Base-by-base conservation (phyloP, 148 eudicot genomes). In the Pouteria glomerata region DNA sequence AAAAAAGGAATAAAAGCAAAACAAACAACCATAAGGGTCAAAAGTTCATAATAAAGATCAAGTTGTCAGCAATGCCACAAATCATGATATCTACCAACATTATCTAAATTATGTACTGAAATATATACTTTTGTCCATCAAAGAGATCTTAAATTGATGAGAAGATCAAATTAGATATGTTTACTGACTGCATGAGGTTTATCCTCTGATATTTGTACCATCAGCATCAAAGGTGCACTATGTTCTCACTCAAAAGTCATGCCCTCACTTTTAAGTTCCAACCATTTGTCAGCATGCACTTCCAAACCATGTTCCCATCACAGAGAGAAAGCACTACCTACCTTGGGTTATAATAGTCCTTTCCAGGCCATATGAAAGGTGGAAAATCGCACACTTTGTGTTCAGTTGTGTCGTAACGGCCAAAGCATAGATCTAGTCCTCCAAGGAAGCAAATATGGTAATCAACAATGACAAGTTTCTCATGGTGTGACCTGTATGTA, bases 281-380 rank as follows among this genome's bases (percentile, higher is more conserved):
- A n/a, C n/a, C n/a, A n/a, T n/a, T n/a, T n/a, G n/a, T 24, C 68
- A 1, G 4, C 41, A 24, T 8, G 15, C 0, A 63, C 27, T 63
- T 41, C 31, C 48, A 41, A 63, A 69, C 33, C 42, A 44, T 10
- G 5, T 31, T 12, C 52, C 23, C 41, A 68, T 63, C 27, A 34
- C 67, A 53, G 4, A 68, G 26, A 62, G 57, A 33, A 69, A 70
- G 53, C 6, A 34, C 27, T 42, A 65, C 45, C 57, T 74, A 87
- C 98, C 98, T 86, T 71, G 98, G 98, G 76, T 94, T 94, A 74
- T 94, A 94, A 73, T 94, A 94, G 80, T 94, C 98, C 76, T 94
- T 94, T 79, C 98, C 98, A 56, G 98, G 98, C 98, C 98, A 94
- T 70, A 82, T 74, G 59, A 64, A 53, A 81, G 98, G 76, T 47